Percentiles rank a stretch among this genome's conserved stretches.
These are phyloP conservation scores for Stachybotrys echinatus DNA, from an alignment of 2,329 filamentous ascomycete genomes.

Conservation along the genomic window DNA sequence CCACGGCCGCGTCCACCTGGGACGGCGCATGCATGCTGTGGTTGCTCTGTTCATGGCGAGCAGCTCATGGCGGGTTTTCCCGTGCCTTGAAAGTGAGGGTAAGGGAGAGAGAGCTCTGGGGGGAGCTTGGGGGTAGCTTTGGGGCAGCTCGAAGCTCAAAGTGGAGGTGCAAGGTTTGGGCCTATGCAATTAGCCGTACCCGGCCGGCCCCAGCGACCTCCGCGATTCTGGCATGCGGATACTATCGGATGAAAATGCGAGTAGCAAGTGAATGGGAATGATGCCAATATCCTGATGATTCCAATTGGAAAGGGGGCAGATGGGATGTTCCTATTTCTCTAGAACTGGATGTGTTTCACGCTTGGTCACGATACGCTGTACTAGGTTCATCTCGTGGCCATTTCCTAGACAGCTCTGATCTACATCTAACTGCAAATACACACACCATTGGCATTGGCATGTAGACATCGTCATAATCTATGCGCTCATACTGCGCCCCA, in stretches of 20 bases:
- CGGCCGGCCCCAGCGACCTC: background rate
- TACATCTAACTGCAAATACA: too few species aligned
- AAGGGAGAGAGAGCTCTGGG: background rate
- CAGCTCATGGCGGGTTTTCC: slow-evolving; percentile 10
- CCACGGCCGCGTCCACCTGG: slow-evolving; percentile 7
- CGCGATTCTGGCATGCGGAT: background rate
- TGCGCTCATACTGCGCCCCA: slow-evolving; percentile 42
- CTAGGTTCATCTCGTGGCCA: background rate
- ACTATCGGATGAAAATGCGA: background rate
- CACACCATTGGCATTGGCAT: too few species aligned
- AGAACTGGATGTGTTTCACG: background rate
- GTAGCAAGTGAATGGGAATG: background rate
- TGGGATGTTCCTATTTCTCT: too few species aligned
- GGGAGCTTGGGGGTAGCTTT: background rate
- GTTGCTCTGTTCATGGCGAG: slow-evolving; percentile 23
- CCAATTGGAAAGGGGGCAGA: too few species aligned
- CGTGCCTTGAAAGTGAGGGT: background rate
- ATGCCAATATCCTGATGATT: background rate
- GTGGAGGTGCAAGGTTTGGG: background rate
- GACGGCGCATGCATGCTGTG: slow-evolving; percentile 17
- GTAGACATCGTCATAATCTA: too few species aligned
- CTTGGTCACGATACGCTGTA: too few species aligned
- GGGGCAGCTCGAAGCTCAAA: background rate
- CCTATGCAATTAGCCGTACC: slow-evolving; percentile 2
- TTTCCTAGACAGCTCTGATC: too few species aligned